phyloP scores from a whole-genome alignment of 2,329 filamentous ascomycete genomes.

The Cladosporium oxysporum region DNA sequence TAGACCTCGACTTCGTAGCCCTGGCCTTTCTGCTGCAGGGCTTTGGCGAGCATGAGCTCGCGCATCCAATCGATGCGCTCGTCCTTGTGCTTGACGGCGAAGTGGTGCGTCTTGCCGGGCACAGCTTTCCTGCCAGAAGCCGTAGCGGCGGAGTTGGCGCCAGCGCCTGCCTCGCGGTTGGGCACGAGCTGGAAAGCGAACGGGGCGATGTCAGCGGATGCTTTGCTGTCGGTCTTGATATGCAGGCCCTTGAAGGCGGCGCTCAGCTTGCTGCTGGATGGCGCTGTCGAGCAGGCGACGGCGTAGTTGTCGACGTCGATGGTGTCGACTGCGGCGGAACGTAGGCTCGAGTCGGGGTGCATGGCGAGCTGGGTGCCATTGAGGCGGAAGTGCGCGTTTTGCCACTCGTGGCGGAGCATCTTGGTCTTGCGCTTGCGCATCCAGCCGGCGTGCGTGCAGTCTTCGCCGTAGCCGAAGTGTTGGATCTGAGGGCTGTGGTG shows the following conservation, averaged over 20 bases:
- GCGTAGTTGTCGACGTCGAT: conserved; percentile 88
- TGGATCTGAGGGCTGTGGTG: conserved; percentile 35
- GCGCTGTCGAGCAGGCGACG: conserved; percentile 77
- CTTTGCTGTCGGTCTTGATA: conserved; percentile 51
- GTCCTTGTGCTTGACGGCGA: conserved; percentile 82
- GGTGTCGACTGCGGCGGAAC: conserved; percentile 71
- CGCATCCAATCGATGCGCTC: conserved; percentile 98
- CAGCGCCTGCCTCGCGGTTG: conserved; percentile 48
- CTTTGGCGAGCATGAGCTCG: conserved; percentile 88
- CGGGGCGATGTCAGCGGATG: conserved; percentile 52
- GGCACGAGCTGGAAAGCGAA: conserved; percentile 87
- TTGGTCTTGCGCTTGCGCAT: conserved; percentile 86
- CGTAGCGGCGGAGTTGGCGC: conserved; percentile 15
- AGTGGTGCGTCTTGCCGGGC: conserved; percentile 84
- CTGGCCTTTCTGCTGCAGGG: conserved; percentile 78
- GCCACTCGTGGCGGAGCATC: conserved; percentile 90
- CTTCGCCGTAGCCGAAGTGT: conserved; percentile 37
- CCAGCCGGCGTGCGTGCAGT: conserved; percentile 68
- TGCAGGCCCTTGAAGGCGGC: conserved; percentile 81
- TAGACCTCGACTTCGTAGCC: conserved; percentile 83
- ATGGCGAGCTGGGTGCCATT: conserved; percentile 64
- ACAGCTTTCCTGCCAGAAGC: conserved; percentile 34
- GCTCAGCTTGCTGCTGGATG: conserved; percentile 76
- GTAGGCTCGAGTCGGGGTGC: conserved; percentile 58
- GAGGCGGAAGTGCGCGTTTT: conserved; percentile 86